Evolutionary conservation across 371 early-diverging fungal genomes (phyloP).

Genomic region (Chytridiales sp.): DNA sequence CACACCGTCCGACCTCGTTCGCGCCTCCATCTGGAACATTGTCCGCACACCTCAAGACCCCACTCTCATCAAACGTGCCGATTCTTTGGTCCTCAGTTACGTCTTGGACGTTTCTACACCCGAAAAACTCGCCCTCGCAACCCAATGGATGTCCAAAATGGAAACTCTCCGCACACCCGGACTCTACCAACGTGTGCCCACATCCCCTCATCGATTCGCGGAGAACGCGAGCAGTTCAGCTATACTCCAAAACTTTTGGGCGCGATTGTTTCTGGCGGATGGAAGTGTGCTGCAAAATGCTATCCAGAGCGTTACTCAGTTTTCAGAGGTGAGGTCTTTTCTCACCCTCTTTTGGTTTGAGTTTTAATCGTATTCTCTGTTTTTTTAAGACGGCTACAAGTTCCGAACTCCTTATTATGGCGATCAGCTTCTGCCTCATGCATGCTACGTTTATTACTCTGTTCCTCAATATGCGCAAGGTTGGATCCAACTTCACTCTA

Average conservation of each 20-base stretch:
- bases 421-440: constrained; percentile 83
- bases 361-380: neutral
- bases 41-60: too few relatives aligned
- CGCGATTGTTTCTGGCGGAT: neutral
- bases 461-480: constrained; percentile 80
- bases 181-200: neutral
- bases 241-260: too few relatives aligned
- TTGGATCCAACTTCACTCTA: constrained; percentile 82
- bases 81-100: too few relatives aligned
- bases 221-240: too few relatives aligned
- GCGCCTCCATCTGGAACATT: too few relatives aligned
- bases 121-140: neutral
- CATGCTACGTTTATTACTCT: constrained; percentile 76
- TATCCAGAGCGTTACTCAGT: neutral
- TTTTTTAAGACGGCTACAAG: constrained; percentile 58
- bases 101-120: too few relatives aligned
- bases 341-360: neutral
- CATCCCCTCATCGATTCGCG: too few relatives aligned
- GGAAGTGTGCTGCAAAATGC: neutral
- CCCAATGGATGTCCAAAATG: constrained; percentile 17
- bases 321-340: neutral
- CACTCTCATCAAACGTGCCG: too few relatives aligned
- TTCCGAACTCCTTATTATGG: constrained; percentile 73
- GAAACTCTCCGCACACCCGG: constrained; percentile 14
- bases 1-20: too few relatives aligned